phyloP scores from a whole-genome alignment of 805 yeast genomes.

The Starmerella stigmatis region DNA sequence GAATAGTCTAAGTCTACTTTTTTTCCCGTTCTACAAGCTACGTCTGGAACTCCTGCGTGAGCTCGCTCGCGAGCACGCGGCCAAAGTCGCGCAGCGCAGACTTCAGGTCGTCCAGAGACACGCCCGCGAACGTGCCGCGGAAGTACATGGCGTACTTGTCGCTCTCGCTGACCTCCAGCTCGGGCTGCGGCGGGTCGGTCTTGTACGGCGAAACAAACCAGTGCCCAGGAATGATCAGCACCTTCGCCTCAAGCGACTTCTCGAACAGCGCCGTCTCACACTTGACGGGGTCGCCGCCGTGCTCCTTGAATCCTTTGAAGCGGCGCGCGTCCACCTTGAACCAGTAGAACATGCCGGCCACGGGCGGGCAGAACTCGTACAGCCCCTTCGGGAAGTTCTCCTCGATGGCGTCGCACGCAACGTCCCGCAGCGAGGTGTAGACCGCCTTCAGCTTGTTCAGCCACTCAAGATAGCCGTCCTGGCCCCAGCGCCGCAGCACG shows the following conservation, averaged over 20 bases:
- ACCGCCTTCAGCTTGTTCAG: constrained; percentile 60
- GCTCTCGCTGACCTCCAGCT: constrained; percentile 25
- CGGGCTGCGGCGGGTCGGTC: constrained; percentile 31
- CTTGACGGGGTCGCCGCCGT: constrained; percentile 24
- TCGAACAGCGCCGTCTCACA: constrained; percentile 32
- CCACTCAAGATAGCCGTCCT: constrained; percentile 81
- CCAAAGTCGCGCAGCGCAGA: constrained; percentile 32
- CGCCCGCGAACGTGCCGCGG: constrained; percentile 38
- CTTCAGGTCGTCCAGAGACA: constrained; percentile 29
- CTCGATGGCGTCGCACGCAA: constrained; percentile 64
- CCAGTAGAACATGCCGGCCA: constrained; percentile 47
- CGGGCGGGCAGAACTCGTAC: constrained; percentile 34
- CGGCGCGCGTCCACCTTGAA: constrained; percentile 42
- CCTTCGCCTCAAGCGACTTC: constrained; percentile 29
- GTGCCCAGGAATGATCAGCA: constrained; percentile 34
- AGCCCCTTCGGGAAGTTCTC: constrained; percentile 42
- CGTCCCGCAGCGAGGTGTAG: constrained; percentile 81
- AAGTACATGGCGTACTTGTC: constrained; percentile 31
- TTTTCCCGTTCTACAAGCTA: neutral
- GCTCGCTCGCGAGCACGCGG: constrained; percentile 13
- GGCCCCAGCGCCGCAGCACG: constrained; percentile 78
- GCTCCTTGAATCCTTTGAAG: constrained; percentile 38
- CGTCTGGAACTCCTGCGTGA: constrained; percentile 20
- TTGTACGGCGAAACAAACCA: constrained; percentile 31
- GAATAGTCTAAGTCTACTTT: too few species aligned